phyloP scores from a whole-genome alignment of 768 basidiomycete species.

The Kondoa subrosea region DNA sequence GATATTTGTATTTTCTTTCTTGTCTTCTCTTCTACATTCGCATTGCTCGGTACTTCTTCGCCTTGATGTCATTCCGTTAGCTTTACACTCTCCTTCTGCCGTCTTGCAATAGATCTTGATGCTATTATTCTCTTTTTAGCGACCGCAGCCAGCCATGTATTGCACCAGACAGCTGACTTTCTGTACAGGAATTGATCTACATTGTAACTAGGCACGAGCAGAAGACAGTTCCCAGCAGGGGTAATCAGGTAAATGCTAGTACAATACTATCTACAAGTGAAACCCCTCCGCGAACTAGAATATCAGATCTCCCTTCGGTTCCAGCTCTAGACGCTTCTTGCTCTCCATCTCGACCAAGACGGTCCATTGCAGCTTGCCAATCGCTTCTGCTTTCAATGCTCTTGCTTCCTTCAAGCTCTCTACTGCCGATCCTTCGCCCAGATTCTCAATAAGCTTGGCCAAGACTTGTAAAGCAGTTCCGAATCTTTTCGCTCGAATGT shows the following conservation, averaged over 20 bases:
- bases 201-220: too few relatives aligned
- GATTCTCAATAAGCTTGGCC: not conserved
- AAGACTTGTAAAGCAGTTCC: not conserved
- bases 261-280: slow-evolving; percentile 6
- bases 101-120: too few relatives aligned
- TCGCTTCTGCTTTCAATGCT: not conserved
- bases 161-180: too few relatives aligned
- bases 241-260: not conserved
- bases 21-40: too few relatives aligned
- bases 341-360: not conserved
- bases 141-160: too few relatives aligned
- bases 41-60: too few relatives aligned
- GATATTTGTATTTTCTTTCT: too few relatives aligned
- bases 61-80: too few relatives aligned
- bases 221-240: too few relatives aligned
- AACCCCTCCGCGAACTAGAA: not conserved
- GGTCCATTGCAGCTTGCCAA: not conserved
- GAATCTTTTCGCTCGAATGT: not conserved
- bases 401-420: not conserved
- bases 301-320: not conserved
- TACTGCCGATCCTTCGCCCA: slow-evolving; percentile 1
- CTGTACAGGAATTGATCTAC: too few relatives aligned
- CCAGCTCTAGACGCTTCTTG: not conserved
- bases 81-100: too few relatives aligned
- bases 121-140: too few relatives aligned